These are phyloP conservation scores for Kalanchoe fedtschenkoi DNA, from an alignment of 164 flowering plant genomes.

Conservation along the genomic window DNA sequence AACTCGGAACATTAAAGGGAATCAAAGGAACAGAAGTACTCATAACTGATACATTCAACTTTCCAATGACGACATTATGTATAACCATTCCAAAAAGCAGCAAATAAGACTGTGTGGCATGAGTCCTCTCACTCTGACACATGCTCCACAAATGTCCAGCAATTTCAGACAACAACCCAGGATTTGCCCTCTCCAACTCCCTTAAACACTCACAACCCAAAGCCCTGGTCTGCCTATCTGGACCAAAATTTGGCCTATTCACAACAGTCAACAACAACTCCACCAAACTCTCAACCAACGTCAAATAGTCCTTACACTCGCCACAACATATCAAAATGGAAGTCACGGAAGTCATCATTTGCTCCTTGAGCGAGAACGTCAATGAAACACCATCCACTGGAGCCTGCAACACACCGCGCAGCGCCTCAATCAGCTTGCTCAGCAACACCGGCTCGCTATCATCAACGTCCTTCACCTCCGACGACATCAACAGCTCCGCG, in stretches of 20 bases:
- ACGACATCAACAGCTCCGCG: not conserved
- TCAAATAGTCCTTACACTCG: constrained; percentile 6
- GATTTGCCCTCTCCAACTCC: constrained; percentile 58
- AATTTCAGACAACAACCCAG: constrained; percentile 57
- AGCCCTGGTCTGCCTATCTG: constrained; percentile 66
- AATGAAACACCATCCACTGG: constrained; percentile 1
- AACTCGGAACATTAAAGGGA: constrained; percentile 62
- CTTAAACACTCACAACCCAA: constrained; percentile 86
- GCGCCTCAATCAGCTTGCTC: constrained; percentile 1
- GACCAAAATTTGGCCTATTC: constrained; percentile 74
- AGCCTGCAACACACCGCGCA: not conserved
- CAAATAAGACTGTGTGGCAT: constrained; percentile 65
- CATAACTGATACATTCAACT: constrained; percentile 32
- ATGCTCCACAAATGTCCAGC: constrained; percentile 69
- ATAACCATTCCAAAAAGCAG: constrained; percentile 48
- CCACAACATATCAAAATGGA: constrained; percentile 1
- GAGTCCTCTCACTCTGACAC: constrained; percentile 86
- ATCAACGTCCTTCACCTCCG: not conserved
- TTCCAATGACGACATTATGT: constrained; percentile 31
- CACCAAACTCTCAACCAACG: constrained; percentile 28
- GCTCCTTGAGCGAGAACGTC: constrained; percentile 1
- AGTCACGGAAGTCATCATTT: constrained; percentile 1
- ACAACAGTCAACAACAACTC: constrained; percentile 54
- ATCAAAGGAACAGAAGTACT: constrained; percentile 56
- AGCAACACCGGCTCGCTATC: constrained; percentile 11